Percentiles rank a stretch among this genome's conserved stretches.
Conservation (phyloP, 345 rosid species). For the Jatropha curcas region DNA sequence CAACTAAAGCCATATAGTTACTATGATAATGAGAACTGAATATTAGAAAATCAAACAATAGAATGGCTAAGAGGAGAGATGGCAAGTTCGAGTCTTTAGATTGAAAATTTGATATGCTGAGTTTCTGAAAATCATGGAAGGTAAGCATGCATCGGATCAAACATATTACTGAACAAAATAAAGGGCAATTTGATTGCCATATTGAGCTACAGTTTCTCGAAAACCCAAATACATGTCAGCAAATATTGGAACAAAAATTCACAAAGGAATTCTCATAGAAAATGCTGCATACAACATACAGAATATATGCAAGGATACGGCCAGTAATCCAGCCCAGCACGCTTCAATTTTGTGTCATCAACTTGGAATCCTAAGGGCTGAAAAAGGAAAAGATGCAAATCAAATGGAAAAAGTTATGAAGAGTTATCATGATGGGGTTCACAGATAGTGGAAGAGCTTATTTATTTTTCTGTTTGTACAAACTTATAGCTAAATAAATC, state of each 20-base stretch:
- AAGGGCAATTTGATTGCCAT: not conserved
- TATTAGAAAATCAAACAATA: not conserved
- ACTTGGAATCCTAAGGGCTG: slow-evolving; percentile 94
- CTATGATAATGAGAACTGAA: not conserved
- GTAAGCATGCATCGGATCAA: not conserved
- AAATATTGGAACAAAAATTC: not conserved
- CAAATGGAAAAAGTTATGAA: not conserved
- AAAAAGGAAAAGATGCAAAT: slow-evolving; percentile 25
- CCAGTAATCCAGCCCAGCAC: slow-evolving; percentile 98
- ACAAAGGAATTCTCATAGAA: not conserved
- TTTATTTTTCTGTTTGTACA: not conserved
- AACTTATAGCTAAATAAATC: not conserved
- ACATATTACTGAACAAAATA: not conserved
- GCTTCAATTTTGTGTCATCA: slow-evolving; percentile 78
- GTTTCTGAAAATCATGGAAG: not conserved
- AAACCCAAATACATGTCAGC: not conserved
- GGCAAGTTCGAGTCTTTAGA: not conserved
- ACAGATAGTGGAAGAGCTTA: not conserved
- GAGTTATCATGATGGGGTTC: not conserved
- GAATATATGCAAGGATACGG: slow-evolving; percentile 68
- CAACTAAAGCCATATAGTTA: slow-evolving; percentile 9
- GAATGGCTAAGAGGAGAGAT: not conserved
- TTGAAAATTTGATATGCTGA: not conserved
- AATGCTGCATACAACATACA: slow-evolving; percentile 13
- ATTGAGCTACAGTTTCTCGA: slow-evolving; percentile 7